Percentiles rank a stretch among this genome's conserved stretches.
These are phyloP conservation scores for Thecaphora thlaspeos DNA, from an alignment of 1,284 basidiomycete species.

Conservation along the genomic window DNA sequence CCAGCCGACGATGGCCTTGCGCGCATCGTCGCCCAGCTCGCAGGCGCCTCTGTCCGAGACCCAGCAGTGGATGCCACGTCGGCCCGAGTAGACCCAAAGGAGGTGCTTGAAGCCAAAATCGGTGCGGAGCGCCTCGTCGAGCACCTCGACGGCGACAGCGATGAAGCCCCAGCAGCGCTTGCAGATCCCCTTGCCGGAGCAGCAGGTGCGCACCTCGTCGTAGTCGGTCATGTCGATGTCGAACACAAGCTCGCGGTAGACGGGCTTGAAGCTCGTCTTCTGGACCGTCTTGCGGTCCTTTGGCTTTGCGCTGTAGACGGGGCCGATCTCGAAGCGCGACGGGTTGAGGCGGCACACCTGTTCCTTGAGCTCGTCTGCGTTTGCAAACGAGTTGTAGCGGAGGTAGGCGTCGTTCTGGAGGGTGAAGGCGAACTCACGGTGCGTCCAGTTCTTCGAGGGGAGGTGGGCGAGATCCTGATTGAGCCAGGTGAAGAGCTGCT, in stretches of 20 bases:
- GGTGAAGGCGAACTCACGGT: constrained; percentile 97
- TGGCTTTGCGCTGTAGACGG: constrained; percentile 87
- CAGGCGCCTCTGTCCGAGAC: constrained; percentile 86
- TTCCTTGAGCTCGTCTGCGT: constrained; percentile 85
- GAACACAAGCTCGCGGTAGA: constrained; percentile 90
- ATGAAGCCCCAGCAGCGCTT: constrained; percentile 93
- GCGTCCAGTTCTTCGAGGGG: constrained; percentile 62
- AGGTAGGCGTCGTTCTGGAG: constrained; percentile 87
- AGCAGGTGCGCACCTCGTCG: constrained; percentile 92
- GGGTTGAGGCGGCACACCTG: constrained; percentile 62
- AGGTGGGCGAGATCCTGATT: constrained; percentile 71
- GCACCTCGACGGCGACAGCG: constrained; percentile 82
- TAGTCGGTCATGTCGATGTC: constrained; percentile 99
- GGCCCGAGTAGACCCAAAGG: constrained; percentile 97
- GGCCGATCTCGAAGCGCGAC: constrained; percentile 89
- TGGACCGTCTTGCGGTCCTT: constrained; percentile 84
- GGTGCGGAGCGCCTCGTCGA: constrained; percentile 74
- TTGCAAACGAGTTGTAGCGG: constrained; percentile 85
- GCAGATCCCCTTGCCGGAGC: constrained; percentile 87
- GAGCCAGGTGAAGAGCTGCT: constrained; percentile 88
- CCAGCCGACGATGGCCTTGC: constrained; percentile 80
- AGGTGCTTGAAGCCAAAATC: constrained; percentile 78
- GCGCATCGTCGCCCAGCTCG: constrained; percentile 84
- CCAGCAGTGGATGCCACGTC: constrained; percentile 98
- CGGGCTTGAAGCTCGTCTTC: constrained; percentile 72